A percentile compares a stretch with the other conserved stretches of the same genome.
Evolutionary conservation across 306 rosid genomes (phyloP).

Genomic region (Acmispon strigosus): DNA sequence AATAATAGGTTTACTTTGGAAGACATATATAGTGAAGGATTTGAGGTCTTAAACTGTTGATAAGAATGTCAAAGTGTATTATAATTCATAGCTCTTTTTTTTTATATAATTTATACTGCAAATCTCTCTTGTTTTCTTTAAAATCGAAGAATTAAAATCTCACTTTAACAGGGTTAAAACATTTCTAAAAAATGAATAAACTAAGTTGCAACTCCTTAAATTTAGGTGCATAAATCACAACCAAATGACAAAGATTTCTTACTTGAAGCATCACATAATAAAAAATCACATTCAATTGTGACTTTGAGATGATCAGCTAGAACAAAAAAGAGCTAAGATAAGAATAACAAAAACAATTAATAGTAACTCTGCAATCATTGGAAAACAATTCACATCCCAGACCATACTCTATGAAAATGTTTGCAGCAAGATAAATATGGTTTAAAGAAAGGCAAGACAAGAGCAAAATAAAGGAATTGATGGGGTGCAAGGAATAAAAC

Average conservation of each 20-base stretch:
- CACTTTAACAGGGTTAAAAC: background rate
- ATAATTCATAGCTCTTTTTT: background rate
- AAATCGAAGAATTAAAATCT: background rate
- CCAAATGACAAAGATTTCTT: background rate
- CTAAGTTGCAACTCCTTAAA: no score
- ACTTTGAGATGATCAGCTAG: background rate
- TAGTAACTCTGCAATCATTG: background rate
- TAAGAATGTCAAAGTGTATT: background rate
- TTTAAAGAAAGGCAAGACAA: background rate
- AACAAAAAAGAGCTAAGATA: background rate
- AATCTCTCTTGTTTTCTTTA: background rate
- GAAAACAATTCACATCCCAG: background rate
- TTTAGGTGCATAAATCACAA: background rate
- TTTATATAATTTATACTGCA: background rate
- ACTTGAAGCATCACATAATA: background rate
- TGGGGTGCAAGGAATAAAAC: background rate
- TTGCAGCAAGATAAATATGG: background rate
- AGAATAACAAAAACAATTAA: background rate
- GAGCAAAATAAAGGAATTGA: conserved; percentile 1
- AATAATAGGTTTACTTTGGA: background rate
- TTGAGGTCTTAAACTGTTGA: background rate
- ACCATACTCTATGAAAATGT: background rate
- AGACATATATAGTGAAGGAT: background rate
- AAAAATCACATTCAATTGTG: background rate
- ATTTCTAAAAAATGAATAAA: no score